Percentiles rank a stretch among this genome's conserved stretches.
These are phyloP conservation scores for Lentithecium fluviatile DNA, from an alignment of 495 filamentous ascomycete species.

Conservation along the genomic window DNA sequence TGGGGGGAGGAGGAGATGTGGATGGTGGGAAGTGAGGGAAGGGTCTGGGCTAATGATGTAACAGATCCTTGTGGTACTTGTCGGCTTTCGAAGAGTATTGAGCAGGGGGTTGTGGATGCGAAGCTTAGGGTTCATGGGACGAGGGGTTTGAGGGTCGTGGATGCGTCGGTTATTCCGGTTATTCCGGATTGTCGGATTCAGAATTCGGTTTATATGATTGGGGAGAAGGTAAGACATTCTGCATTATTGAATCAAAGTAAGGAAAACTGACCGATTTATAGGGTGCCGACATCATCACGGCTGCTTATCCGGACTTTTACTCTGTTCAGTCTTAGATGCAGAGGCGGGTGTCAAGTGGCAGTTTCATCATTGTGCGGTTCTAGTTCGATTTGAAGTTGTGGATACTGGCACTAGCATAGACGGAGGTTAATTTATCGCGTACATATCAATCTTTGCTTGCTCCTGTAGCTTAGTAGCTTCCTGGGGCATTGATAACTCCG, in stretches of 20 bases:
- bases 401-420: no score
- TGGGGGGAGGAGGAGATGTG: no score
- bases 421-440: no score
- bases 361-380: no score
- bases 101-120: constrained; percentile 37
- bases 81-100: constrained; percentile 53
- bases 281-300: constrained; percentile 52
- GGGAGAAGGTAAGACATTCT: constrained; percentile 48
- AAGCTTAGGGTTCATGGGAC: constrained; percentile 17
- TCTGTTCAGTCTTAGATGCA: no score
- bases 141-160: constrained; percentile 20
- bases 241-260: no score
- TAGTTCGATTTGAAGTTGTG: no score
- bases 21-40: not conserved
- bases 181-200: constrained; percentile 27
- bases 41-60: not conserved
- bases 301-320: constrained; percentile 39
- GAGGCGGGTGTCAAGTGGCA: no score
- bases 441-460: no score
- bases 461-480: no score
- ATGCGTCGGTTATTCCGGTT: constrained; percentile 18
- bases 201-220: constrained; percentile 28
- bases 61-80: constrained; percentile 55
- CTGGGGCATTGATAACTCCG: no score
- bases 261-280: no score